Conservation (phyloP, 2,329 filamentous ascomycete species). For the Didymella sp. region DNA sequence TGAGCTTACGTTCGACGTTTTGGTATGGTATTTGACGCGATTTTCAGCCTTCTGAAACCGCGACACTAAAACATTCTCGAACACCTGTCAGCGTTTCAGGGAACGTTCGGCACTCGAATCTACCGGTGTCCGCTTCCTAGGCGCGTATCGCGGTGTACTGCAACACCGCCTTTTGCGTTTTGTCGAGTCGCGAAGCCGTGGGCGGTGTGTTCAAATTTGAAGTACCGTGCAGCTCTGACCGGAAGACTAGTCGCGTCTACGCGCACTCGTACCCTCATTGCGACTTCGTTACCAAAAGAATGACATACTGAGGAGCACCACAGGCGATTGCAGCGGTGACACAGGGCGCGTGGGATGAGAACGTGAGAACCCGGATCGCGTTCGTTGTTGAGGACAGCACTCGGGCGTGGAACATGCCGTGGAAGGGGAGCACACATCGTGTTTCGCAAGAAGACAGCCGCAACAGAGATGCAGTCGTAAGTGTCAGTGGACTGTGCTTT, state of each 20-base stretch:
- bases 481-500: conserved; percentile 11
- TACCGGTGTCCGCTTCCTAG: conserved; percentile 21
- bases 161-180: conserved; percentile 19
- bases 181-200: conserved; percentile 16
- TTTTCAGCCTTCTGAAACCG: conserved; percentile 14
- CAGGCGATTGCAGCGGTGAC: conserved; percentile 6
- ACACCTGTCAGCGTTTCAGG: conserved; percentile 34
- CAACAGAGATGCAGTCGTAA: conserved; percentile 15
- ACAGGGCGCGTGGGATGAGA: conserved; percentile 23
- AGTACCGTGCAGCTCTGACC: conserved; percentile 14
- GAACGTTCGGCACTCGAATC: conserved; percentile 22
- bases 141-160: conserved; percentile 16
- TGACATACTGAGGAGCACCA: conserved; percentile 3
- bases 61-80: conserved; percentile 27
- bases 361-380: conserved; percentile 22
- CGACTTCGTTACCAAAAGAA: neutral
- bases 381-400: conserved; percentile 23
- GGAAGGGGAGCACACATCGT: conserved; percentile 18
- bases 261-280: neutral
- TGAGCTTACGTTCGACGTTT: conserved; percentile 15
- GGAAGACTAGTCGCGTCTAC: conserved; percentile 13
- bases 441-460: conserved; percentile 22
- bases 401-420: conserved; percentile 27
- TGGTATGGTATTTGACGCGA: conserved; percentile 3
- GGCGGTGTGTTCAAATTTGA: conserved; percentile 12